Percentiles rank a stretch among this genome's conserved stretches.
These are phyloP conservation scores for Cymbomonas tetramitiformis DNA, from an alignment of 139 green algal genomes.

Conservation along the genomic window DNA sequence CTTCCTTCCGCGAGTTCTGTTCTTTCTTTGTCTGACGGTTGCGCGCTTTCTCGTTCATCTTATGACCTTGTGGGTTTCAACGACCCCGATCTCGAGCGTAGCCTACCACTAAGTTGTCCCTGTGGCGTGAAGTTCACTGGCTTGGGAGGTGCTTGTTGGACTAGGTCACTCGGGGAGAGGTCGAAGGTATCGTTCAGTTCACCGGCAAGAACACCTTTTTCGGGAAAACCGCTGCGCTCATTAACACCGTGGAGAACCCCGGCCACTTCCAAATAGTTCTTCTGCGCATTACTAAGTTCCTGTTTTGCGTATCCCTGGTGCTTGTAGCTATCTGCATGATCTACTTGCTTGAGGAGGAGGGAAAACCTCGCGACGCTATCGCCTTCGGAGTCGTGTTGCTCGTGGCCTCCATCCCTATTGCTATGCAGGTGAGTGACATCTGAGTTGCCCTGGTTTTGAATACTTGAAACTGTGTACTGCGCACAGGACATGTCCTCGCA, in stretches of 20 bases:
- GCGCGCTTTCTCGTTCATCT: no score
- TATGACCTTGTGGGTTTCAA: no score
- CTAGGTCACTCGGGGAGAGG: slow-evolving; percentile 12
- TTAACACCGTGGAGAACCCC: slow-evolving; percentile 39
- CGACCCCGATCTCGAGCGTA: no score
- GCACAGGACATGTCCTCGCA: no score
- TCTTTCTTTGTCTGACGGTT: no score
- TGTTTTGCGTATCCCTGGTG: slow-evolving; percentile 45
- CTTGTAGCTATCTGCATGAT: slow-evolving; percentile 31
- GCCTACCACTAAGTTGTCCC: no score
- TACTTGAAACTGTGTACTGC: no score
- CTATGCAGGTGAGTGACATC: no score
- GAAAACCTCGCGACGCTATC: slow-evolving; percentile 39
- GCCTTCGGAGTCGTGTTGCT: slow-evolving; percentile 63
- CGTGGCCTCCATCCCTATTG: slow-evolving; percentile 55
- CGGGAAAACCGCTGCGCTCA: slow-evolving; percentile 62
- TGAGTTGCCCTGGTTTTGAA: no score
- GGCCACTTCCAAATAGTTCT: slow-evolving; percentile 68
- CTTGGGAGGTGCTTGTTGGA: no score
- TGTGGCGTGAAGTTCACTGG: no score
- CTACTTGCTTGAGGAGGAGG: slow-evolving; percentile 13
- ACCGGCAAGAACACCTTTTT: slow-evolving; percentile 70
- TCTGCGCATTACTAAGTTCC: slow-evolving; percentile 50
- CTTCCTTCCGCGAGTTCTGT: no score
- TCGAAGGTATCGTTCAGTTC: slow-evolving; percentile 24